Evolutionary conservation across 1,284 basidiomycete species (phyloP), one percentile per base, ranked within the genome.

Genomic region (Cryptococcus floricola): DNA sequence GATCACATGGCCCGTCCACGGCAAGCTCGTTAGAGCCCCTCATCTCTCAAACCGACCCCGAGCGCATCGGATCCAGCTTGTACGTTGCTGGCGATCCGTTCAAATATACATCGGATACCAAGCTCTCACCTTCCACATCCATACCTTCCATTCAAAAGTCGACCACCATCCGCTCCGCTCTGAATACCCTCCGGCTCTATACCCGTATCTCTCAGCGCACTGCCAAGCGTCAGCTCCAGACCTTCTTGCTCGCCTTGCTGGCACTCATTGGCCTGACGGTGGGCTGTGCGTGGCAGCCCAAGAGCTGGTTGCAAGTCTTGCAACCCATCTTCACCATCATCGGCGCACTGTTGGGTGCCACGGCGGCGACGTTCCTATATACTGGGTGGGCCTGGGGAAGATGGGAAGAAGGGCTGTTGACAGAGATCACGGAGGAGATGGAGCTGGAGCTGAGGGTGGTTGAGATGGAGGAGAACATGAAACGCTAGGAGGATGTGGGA

Each of bases 361-460:
- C 84, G 34, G 89, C 85, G 4, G 92, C 91, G 5, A 96, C 92
- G 1, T 87, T 91, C 82, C 78, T 97, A 16, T 95, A 95, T 67
- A 83, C 87, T 44, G 93, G 93, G 1, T 96, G 93, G 72, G 80
- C 96, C 25, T 94, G 86, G 64, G 91, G 91, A 0, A 83, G 85
- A 50, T 96, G 91, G 90, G 92, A 95, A 75, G 82, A 83, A 51
- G 90, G 87, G 59, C 85, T 88, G 27, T 78, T 94, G 57, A 84
- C 83, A 74, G 92, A 87, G 68, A 81, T 87, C 38, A 86, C 90
- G 39, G 89, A 91, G 74, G 90, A 94, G 76, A 77, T 95, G 67
- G 90, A 94, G 75, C 79, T 89, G 53, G 84, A 86, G 71, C 56
- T 77, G 55, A 54, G 60, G 14, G 68, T 67, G n/a, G 60, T 66